phyloP scores from a whole-genome alignment of 1,139 yeast genomes.

The Candida sp. region DNA sequence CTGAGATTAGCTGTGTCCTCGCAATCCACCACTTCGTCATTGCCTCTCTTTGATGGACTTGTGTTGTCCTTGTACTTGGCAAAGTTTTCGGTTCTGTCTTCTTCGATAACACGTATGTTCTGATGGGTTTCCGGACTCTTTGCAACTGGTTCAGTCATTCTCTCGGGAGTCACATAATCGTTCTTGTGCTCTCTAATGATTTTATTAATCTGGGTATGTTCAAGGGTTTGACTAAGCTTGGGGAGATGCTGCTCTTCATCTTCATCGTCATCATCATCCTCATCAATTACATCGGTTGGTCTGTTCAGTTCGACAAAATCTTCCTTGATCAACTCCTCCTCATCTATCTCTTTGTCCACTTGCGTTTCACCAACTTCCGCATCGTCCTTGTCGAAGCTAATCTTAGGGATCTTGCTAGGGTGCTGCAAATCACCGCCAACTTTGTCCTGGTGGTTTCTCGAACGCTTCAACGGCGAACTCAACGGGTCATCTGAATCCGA shows the following conservation, averaged over 20 bases:
- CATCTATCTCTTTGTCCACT: background rate
- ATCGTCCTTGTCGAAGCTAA: background rate
- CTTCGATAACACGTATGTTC: constrained; percentile 23
- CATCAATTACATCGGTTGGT: constrained; percentile 15
- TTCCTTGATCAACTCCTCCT: constrained; percentile 2
- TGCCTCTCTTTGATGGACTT: constrained; percentile 14
- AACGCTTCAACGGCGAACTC: constrained; percentile 17
- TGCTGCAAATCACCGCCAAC: constrained; percentile 14
- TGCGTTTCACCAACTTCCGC: background rate
- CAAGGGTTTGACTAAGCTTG: constrained; percentile 1
- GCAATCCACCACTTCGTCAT: constrained; percentile 14
- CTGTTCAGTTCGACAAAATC: constrained; percentile 4
- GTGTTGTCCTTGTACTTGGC: constrained; percentile 10
- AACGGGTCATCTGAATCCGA: constrained; percentile 6
- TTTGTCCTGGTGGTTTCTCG: constrained; percentile 13
- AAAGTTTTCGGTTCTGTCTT: constrained; percentile 8
- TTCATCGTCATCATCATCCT: constrained; percentile 23
- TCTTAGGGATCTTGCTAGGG: constrained; percentile 18
- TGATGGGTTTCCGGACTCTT: constrained; percentile 45
- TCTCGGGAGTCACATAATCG: constrained; percentile 39
- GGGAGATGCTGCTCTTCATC: background rate
- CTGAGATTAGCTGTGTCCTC: constrained; percentile 10
- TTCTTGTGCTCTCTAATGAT: constrained; percentile 18
- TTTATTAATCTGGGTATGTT: constrained; percentile 26
- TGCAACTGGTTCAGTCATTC: constrained; percentile 49